Conservation (phyloP, 2,329 filamentous ascomycete genomes). For the Escovopsis weberi region DNA sequence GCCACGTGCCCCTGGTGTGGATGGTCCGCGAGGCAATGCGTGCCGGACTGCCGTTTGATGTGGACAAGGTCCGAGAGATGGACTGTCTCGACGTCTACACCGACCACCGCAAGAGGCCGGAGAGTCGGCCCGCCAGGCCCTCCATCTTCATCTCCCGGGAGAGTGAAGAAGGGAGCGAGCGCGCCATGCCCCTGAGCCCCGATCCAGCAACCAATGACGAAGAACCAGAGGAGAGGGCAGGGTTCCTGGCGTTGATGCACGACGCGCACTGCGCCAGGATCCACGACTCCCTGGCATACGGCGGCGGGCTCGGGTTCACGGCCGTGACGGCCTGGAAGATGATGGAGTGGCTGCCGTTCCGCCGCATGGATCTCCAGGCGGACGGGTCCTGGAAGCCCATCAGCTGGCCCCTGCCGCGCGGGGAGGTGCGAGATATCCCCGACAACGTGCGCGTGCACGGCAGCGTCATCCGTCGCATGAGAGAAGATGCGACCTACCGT, state of each 20-base stretch:
- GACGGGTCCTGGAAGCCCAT: constrained; percentile 71
- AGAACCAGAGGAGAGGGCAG: constrained; percentile 8
- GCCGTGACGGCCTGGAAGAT: constrained; percentile 57
- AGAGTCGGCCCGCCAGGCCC: constrained; percentile 5
- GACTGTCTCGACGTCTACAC: constrained; percentile 31
- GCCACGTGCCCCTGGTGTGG: constrained; percentile 55
- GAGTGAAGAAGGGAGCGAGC: constrained; percentile 4
- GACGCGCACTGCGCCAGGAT: constrained; percentile 40
- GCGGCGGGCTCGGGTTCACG: constrained; percentile 37
- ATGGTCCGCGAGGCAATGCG: constrained; percentile 46
- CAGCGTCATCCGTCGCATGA: constrained; percentile 60
- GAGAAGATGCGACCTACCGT: constrained; percentile 46
- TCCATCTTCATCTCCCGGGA: constrained; percentile 11
- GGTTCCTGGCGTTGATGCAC: constrained; percentile 45
- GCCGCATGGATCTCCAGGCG: constrained; percentile 59
- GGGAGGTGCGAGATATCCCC: constrained; percentile 66
- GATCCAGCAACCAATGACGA: constrained; percentile 10
- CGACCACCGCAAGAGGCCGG: not conserved
- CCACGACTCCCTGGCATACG: constrained; percentile 57
- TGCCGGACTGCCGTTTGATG: constrained; percentile 58
- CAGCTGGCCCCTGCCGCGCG: constrained; percentile 62
- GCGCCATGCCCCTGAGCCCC: constrained; percentile 8
- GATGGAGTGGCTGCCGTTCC: constrained; percentile 73
- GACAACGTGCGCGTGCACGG: constrained; percentile 55
- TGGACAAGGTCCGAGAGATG: constrained; percentile 50